phyloP scores from a whole-genome alignment of 2,329 filamentous ascomycete species.

The Penicillium fuscoglaucum region DNA sequence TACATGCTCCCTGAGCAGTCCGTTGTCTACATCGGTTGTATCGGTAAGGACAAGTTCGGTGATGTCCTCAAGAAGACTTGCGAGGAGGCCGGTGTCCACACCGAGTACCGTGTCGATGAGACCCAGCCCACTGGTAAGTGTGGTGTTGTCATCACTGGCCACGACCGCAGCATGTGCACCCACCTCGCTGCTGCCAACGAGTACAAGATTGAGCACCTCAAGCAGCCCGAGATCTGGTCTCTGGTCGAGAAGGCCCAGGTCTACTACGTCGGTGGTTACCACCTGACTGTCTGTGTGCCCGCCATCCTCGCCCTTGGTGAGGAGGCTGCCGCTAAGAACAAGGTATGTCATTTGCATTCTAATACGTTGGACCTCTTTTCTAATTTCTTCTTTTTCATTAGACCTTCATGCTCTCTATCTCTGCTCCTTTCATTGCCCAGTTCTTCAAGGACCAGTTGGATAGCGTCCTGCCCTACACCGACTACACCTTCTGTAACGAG shows the following conservation, averaged over 20 bases:
- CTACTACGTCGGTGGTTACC: conserved; percentile 94
- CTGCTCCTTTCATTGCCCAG: conserved; percentile 91
- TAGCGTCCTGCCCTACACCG: conserved; percentile 83
- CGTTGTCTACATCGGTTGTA: conserved; percentile 89
- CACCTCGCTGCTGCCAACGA: conserved; percentile 95
- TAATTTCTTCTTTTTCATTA: conserved; percentile 27
- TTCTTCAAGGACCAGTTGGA: conserved; percentile 98
- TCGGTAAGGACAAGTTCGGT: conserved; percentile 94
- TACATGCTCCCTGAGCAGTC: conserved; percentile 90
- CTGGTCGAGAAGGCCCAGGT: conserved; percentile 84
- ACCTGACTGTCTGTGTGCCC: conserved; percentile 92
- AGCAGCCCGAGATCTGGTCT: conserved; percentile 86
- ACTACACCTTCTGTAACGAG: conserved; percentile 97
- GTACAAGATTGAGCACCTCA: conserved; percentile 92
- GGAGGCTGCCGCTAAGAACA: conserved; percentile 85
- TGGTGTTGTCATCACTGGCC: conserved; percentile 93
- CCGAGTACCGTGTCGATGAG: conserved; percentile 91
- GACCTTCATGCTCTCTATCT: conserved; percentile 84
- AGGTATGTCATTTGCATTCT: conserved; percentile 51
- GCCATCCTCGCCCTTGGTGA: conserved; percentile 88
- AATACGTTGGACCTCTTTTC: background rate
- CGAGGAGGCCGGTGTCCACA: conserved; percentile 81
- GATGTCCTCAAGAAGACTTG: conserved; percentile 84
- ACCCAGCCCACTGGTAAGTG: conserved; percentile 85
- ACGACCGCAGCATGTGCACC: conserved; percentile 92